These are phyloP conservation scores for Blastobotrys attinorum DNA, from an alignment of 805 yeast species.

Conservation along the genomic window DNA sequence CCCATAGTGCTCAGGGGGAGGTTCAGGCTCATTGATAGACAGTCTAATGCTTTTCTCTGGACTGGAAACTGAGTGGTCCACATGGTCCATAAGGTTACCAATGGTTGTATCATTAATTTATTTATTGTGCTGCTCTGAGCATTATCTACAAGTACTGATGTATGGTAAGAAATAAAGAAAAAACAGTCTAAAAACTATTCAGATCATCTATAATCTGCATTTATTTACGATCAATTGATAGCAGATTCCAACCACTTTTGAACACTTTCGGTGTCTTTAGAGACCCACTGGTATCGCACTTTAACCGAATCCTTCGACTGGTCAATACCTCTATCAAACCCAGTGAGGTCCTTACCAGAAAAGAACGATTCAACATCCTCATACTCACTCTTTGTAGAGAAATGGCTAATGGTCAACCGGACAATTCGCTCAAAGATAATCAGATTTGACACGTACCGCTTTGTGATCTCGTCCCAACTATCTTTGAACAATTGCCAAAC, in stretches of 20 bases:
- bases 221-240: not conserved
- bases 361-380: constrained; percentile 39
- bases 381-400: constrained; percentile 31
- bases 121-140: too few relatives aligned
- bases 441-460: constrained; percentile 41
- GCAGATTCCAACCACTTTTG: constrained; percentile 33
- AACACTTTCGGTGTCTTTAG: constrained; percentile 36
- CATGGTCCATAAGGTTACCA: too few relatives aligned
- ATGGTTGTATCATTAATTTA: too few relatives aligned
- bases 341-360: constrained; percentile 38
- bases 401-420: constrained; percentile 28
- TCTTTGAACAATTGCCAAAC: constrained; percentile 45
- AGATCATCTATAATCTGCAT: too few relatives aligned
- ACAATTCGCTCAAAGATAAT: constrained; percentile 44
- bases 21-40: not conserved
- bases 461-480: constrained; percentile 40
- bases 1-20: constrained; percentile 2
- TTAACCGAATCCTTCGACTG: constrained; percentile 52
- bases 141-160: too few relatives aligned
- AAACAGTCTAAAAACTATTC: too few relatives aligned
- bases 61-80: too few relatives aligned
- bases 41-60: constrained; percentile 5
- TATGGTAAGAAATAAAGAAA: too few relatives aligned
- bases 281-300: constrained; percentile 44
- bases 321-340: constrained; percentile 48